Evolutionary conservation across 768 basidiomycete species (phyloP), one percentile per base, ranked within the genome.

Genomic region (Phlebiopsis gigantea): DNA sequence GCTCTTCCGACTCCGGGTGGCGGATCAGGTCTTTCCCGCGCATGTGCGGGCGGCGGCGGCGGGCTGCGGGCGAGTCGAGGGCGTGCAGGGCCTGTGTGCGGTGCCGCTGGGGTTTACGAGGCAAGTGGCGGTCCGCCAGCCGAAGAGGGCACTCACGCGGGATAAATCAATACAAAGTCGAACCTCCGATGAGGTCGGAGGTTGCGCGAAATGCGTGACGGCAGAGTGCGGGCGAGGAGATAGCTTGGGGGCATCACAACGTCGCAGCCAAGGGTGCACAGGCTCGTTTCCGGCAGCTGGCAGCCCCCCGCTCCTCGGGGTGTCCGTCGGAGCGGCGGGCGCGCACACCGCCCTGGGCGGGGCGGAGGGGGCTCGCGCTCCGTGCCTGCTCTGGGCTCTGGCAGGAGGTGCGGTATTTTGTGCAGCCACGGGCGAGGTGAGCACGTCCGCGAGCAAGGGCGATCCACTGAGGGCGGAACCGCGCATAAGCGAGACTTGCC

Each of bases 391-490:
- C 46, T 25, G 45, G 24, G 46, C 19, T 48, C 28, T 44, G 24
- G 52, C 39, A n/a, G n/a, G n/a, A n/a, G n/a, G n/a, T n/a, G n/a
- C n/a, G n/a, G n/a, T n/a, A n/a, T n/a, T n/a, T n/a, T n/a, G n/a
- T n/a, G n/a, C n/a, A n/a, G n/a, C n/a, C n/a, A n/a, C n/a, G n/a
- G n/a, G n/a, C n/a, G n/a, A n/a, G n/a, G 42, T 24, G 15, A 14
- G 7, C 31, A 17, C 25, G 24, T 7, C 34, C 44, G 26, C 46
- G 21, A 19, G 31, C 9, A 2, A 39, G 46, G 29, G 46, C 46
- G 46, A 50, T 56, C 55, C 55, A 48, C 46, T 8, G 25, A 56
- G 55, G 30, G 55, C 55, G 55, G 55, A 56, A 49, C 55, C 55
- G 55, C 46, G 55, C 17, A 47, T 56, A 41, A 56, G 55, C 55